phyloP scores from a whole-genome alignment of 805 yeast genomes.

The Diddensiella transvaalensis region DNA sequence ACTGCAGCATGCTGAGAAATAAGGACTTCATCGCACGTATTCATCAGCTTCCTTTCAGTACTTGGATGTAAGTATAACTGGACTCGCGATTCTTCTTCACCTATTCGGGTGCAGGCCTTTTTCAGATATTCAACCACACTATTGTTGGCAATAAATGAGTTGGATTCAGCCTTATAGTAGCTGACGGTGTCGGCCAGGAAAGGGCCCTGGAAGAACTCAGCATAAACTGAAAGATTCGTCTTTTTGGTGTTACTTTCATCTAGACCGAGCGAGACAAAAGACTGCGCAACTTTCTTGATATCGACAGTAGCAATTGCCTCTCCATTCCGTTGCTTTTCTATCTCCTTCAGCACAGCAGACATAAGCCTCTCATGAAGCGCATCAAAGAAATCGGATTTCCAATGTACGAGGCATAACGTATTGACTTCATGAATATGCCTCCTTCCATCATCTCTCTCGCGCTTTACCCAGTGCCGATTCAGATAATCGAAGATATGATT shows the following conservation, averaged over 20 bases:
- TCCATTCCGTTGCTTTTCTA: constrained; percentile 75
- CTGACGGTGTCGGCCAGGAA: constrained; percentile 57
- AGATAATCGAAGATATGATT: constrained; percentile 93
- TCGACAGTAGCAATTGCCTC: constrained; percentile 64
- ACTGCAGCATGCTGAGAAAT: constrained; percentile 74
- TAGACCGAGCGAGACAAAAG: constrained; percentile 85
- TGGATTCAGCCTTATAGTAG: constrained; percentile 68
- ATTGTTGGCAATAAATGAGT: constrained; percentile 60
- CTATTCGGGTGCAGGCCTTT: constrained; percentile 76
- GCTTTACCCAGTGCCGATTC: constrained; percentile 96
- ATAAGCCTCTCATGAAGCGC: constrained; percentile 59
- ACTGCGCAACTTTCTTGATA: constrained; percentile 71
- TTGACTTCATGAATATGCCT: constrained; percentile 87
- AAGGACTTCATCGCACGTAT: constrained; percentile 68
- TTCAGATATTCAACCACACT: constrained; percentile 88
- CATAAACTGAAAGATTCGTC: constrained; percentile 76
- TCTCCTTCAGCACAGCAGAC: constrained; percentile 67
- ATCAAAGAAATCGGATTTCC: constrained; percentile 82
- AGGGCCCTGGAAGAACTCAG: constrained; percentile 68
- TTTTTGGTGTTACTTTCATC: constrained; percentile 87
- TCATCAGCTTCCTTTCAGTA: constrained; percentile 73
- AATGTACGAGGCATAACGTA: constrained; percentile 78
- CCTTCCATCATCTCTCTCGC: constrained; percentile 91
- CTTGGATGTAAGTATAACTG: constrained; percentile 80
- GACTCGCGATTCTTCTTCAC: constrained; percentile 78